Base-by-base conservation (phyloP, 106 monocot genomes). In the Dendrobium officinale region DNA sequence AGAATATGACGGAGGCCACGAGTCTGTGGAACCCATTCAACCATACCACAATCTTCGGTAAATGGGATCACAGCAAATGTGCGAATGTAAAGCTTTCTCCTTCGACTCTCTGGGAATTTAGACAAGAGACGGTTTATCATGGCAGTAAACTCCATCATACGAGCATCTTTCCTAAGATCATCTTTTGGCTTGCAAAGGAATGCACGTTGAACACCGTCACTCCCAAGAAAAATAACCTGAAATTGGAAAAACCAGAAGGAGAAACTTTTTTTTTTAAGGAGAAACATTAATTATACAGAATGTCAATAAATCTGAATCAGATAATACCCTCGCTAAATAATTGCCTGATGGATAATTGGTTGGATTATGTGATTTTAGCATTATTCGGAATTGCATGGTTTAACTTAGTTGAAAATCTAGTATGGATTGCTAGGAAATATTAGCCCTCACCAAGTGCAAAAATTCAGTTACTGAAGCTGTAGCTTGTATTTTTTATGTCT, bases 111-210 rank as follows among this genome's bases (percentile, higher is more conserved):
- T n/a, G 93, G 99, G 80, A 90, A 95, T 78, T 99, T 99, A 26
- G 94, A 92, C 13, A 99, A 67, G 19, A 99, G 87, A 37, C 87
- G 95, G 81, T 99, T 99, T 75, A 99, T 91, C 91, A 91, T 99
- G 72, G 95, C 88, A 37, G 89, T 99, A 67, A 99, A 99, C 80
- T 99, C 99, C 99, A 99, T 99, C 99, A 99, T 99, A 40, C 99
- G 92, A 51, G 99, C 92, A 86, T 99, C 99, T 86, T 99, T 99
- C 68, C 99, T 84, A 9, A 99, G 84, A 58, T 99, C 99, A 70
- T 99, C 99, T 80, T 99, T 99, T 17, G 99, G 99, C 75, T 99
- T 99, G 88, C 95, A 99, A 5, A 99, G 90, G 85, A 99, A 99
- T 56, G 99, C 95, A 45, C 85, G 90, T 15, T 87, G 80, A 84